Evolutionary conservation across 2,329 filamentous ascomycete species (phyloP).

Genomic region (Claviceps arundinis): DNA sequence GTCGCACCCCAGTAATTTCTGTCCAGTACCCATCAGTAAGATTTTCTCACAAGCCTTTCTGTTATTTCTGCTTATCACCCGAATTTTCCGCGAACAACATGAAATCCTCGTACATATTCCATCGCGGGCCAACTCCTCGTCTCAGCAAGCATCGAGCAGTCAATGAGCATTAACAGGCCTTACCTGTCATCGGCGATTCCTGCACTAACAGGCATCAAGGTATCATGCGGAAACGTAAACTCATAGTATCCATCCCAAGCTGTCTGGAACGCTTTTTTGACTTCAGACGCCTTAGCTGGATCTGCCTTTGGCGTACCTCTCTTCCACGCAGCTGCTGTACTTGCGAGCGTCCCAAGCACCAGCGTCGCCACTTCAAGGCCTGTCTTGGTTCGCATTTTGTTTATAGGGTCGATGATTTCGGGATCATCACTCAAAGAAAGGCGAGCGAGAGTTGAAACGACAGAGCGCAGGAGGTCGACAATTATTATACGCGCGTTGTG

Average conservation of each 20-base stretch:
- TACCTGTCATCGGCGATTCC: slow-evolving; percentile 56
- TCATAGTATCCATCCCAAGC: slow-evolving; percentile 62
- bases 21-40: neutral
- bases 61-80: neutral
- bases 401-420: too few relatives aligned
- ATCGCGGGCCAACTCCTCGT: too few relatives aligned
- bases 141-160: too few relatives aligned
- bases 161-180: neutral
- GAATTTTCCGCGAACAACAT: neutral
- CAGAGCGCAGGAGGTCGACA: too few relatives aligned
- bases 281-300: slow-evolving; percentile 10
- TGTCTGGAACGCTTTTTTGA: slow-evolving; percentile 54
- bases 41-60: neutral
- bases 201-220: slow-evolving; percentile 55
- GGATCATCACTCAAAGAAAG: too few relatives aligned
- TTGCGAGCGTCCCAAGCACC: neutral
- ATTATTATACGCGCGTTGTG: too few relatives aligned
- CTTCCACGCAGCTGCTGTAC: neutral
- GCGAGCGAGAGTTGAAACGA: too few relatives aligned
- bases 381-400: neutral
- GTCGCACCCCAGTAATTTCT: slow-evolving; percentile 80
- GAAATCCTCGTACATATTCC: too few relatives aligned
- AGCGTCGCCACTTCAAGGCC: neutral
- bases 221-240: slow-evolving; percentile 67
- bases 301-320: neutral